Evolutionary conservation across 169 alveolate species (phyloP), one percentile per base, ranked within the genome.

Genomic region (Cryptosporidium xiaoi): DNA sequence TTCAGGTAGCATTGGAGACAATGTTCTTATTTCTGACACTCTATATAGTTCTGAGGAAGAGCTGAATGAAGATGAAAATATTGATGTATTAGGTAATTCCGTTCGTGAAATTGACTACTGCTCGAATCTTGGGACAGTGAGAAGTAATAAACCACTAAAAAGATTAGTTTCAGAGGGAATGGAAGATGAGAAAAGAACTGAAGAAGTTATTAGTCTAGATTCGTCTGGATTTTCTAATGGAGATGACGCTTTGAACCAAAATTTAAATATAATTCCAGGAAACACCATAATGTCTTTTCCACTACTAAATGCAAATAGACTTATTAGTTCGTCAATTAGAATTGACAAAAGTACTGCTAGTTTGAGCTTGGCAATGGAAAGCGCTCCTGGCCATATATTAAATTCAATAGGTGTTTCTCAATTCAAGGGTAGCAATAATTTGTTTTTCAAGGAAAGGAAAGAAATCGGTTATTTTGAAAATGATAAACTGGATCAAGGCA

Each of bases 371-470:
- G 87, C 51, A 15, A 77, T 77, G 71, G 87, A 77, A 62, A 77
- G 71, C 40, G 71, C 71, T 16, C 87, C 87, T 58, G 51, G 77
- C 16, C 87, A 77, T 36, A 8, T 77, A 1, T 29, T 69, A 69
- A 51, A 69, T 27, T 69, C 83, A n/a, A 69, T 69, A 16, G 83
- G 83, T 31, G 68, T 69, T 69, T 69, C 83, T 12, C 66, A 69
- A 15, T 31, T 69, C n/a, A 51, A 64, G 12, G 13, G 29, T 4
- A 69, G 56, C 29, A 69, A 33, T 24, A 51, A 53, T 8, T 2
- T 27, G 13, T 51, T 69, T n/a, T 55, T 69, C 29, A 51, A 10
- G 29, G 44, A 7, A 15, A 46, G 13, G 31, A 34, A 31, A 16
- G 16, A 1, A 33, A 69, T 16, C 10, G 83, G 51, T 29, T 44